phyloP scores from a whole-genome alignment of 169 alveolate species.

The Condylostoma magnum region DNA sequence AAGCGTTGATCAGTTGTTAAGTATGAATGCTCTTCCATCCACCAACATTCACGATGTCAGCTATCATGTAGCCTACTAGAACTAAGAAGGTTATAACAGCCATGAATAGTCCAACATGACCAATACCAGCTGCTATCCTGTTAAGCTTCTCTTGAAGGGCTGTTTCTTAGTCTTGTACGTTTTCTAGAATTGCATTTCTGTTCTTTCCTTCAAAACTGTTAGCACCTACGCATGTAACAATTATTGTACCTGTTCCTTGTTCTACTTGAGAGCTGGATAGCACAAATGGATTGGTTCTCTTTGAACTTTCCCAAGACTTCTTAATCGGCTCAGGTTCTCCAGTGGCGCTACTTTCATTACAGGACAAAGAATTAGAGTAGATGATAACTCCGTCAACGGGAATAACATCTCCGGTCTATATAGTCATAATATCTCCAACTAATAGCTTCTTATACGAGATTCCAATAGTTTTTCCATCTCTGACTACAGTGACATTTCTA shows the following conservation, averaged over 20 bases:
- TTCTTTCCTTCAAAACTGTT: constrained; percentile 29
- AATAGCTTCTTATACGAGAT: constrained; percentile 52
- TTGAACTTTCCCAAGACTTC: constrained; percentile 32
- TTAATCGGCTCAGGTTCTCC: constrained; percentile 71
- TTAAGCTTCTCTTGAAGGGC: constrained; percentile 75
- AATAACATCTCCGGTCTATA: constrained; percentile 72
- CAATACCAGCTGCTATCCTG: constrained; percentile 71
- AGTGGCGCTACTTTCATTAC: constrained; percentile 75
- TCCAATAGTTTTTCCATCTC: constrained; percentile 47
- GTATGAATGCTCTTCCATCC: constrained; percentile 38
- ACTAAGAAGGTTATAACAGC: constrained; percentile 66
- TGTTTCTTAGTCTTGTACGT: constrained; percentile 39
- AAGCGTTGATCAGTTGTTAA: constrained; percentile 48
- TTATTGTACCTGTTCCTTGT: constrained; percentile 75
- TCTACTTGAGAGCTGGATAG: constrained; percentile 69
- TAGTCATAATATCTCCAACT: constrained; percentile 74
- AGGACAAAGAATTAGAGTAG: constrained; percentile 58
- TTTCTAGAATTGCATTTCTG: neutral
- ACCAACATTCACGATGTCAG: constrained; percentile 30
- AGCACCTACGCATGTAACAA: constrained; percentile 68
- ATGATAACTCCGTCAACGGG: constrained; percentile 74
- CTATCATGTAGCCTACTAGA: constrained; percentile 40
- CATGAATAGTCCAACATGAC: constrained; percentile 54
- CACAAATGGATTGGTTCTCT: constrained; percentile 36
- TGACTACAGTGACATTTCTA: constrained; percentile 33